Evolutionary conservation across 352 stramenopile species (phyloP), one percentile per base, ranked within the genome.

Genomic region (Phytophthora idaei): DNA sequence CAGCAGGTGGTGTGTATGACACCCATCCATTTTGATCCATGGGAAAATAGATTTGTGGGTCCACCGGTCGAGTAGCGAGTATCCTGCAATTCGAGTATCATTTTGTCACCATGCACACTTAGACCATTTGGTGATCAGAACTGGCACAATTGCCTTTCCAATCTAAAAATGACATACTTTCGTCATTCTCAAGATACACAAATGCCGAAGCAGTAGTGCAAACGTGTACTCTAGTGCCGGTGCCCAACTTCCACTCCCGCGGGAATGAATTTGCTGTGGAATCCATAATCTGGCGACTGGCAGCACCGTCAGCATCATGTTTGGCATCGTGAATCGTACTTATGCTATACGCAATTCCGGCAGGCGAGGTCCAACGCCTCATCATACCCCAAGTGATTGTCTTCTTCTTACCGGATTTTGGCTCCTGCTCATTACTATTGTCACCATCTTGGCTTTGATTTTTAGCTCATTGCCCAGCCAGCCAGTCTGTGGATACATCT

Each of bases 211-310:
- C 37, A 17, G 0, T 31, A 0, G 52, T 59, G 15, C 37, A 59
- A 15, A 59, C 52, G 45, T 59, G 52, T 11, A 39, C 39, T 1
- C 14, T 12, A 32, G 52, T 29, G 0, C 52, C 52, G 15, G 21
- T 42, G 39, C 51, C 27, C 14, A 51, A 11, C 52, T 50, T 59
- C 52, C 27, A 59, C 14, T 49, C 10, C 12, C 37, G 15, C 7
- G 45, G 45, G 4, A 34, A 36, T 3, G 21, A 17, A n/a, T 36
- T 51, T 7, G 1, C 2, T 42, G 12, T 28, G 3, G 11, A 7
- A 29, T 8, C 1, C 29, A 42, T 44, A 29, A 21, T 42, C 5
- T 4, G 12, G 4, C 15, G 14, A 7, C 29, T 34, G 4, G 29
- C 4, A 34, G 29, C 29, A 7, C 7, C 29, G 29, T 34, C 29